Base-by-base conservation (phyloP, 257 asterid species). In the Penstemon davidsonii region DNA sequence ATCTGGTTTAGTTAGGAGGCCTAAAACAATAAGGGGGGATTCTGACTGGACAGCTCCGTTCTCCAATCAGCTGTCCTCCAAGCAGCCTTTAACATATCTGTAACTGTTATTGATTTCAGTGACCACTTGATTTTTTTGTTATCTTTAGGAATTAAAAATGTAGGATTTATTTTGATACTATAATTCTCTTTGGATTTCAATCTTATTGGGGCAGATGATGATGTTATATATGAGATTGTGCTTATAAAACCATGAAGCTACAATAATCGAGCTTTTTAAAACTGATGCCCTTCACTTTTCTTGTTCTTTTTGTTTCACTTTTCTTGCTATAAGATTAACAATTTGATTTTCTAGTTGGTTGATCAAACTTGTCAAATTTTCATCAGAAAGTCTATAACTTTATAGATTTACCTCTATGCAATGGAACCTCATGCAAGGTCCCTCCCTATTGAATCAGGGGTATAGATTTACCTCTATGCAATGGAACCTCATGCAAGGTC, bases 221-320 rank as follows among this genome's bases (percentile, higher is more conserved):
- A 79, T 25, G 18, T 54, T 10, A 6, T 18, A 54, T 2, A 18
- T 5, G 50, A 51, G 37, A 15, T 83, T 86, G 78, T 77, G 83
- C 92, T 81, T 75, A 86, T 75, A 11, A 25, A 70, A 60, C 69
- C 79, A 33, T 86, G 92, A 84, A 33, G 85, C 79, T 67, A 62
- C 69, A 74, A 72, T 76, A 83, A 70, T 86, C 92, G 92, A 84
- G 92, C 92, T 86, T 86, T 86, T 86, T 86, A 86, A 86, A 86
- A 73, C 89, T 86, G 89, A 86, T 83, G 87, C 86, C 79, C 66
- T n/a, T 52, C 6, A 11, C 7, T 0, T 6, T 6, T 36, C 19
- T 47, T 18, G 4, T 5, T n/a, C 7, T 5, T 11, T 39, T 33
- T 5, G 8, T 40, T 71, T 62, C 8, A 6, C 12, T 3, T 11